Percentiles rank a stretch among this genome's conserved stretches.
Evolutionary conservation across 371 early-diverging fungal genomes (phyloP).

Genomic region (Haplosporangium sp.): DNA sequence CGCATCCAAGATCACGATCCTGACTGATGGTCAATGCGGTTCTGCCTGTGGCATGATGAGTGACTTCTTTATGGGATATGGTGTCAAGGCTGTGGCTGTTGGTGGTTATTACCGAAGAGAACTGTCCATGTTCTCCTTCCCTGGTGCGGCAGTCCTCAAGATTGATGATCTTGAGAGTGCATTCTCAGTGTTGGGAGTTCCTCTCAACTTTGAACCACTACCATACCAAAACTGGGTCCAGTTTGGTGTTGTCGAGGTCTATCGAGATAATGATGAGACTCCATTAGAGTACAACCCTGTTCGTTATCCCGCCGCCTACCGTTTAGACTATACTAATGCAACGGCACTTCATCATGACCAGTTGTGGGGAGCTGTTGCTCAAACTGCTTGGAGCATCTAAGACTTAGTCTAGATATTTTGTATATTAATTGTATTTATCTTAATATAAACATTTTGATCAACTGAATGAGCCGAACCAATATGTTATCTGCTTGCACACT

Average conservation of each 20-base stretch:
- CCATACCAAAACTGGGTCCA: slow-evolving; percentile 9
- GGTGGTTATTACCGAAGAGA: slow-evolving; percentile 14
- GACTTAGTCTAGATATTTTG: neutral
- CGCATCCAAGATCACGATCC: slow-evolving; percentile 20
- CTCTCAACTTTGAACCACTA: neutral
- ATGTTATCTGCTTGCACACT: too few relatives aligned
- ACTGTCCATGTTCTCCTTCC: slow-evolving; percentile 35
- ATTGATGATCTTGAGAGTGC: neutral
- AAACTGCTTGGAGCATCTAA: slow-evolving; percentile 18
- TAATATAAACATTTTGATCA: too few relatives aligned
- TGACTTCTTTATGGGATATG: slow-evolving; percentile 16
- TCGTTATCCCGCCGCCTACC: slow-evolving; percentile 14
- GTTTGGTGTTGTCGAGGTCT: slow-evolving; percentile 5
- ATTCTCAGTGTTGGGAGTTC: neutral
- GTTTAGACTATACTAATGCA: slow-evolving; percentile 2
- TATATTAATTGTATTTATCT: too few relatives aligned
- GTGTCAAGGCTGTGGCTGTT: slow-evolving; percentile 24
- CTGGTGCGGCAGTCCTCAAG: slow-evolving; percentile 13
- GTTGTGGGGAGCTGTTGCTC: slow-evolving; percentile 26
- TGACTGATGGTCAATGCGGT: slow-evolving; percentile 36
- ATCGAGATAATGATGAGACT: neutral
- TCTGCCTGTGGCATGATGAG: slow-evolving; percentile 37
- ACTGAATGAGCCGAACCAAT: too few relatives aligned
- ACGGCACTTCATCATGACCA: slow-evolving; percentile 18
- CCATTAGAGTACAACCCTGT: slow-evolving; percentile 27